Base-by-base conservation (phyloP, 768 basidiomycete genomes). In the Mycena olivaceomarginata region DNA sequence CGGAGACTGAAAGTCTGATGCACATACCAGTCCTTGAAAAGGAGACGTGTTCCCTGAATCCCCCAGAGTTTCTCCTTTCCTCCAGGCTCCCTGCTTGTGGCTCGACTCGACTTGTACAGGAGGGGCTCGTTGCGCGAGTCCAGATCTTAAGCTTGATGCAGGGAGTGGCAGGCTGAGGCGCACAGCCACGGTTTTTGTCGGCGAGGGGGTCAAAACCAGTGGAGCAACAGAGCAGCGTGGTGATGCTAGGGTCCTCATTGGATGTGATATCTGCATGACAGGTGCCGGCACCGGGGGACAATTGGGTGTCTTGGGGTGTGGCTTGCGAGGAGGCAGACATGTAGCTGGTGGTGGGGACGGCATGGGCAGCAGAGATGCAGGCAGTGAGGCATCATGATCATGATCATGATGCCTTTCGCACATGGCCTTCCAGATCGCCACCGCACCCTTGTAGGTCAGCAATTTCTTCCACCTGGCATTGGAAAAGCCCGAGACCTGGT, bases 21-120 rank as follows among this genome's bases (percentile, higher is more conserved):
- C 1, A 41, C 71, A 0, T 12, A 72, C 71, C 71, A 7, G 48
- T 39, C 51, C 25, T 72, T 51, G 10, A 72, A 72, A 0, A 65
- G 10, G 4, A 40, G 25, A 3, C 16, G 5, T 1, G n/a, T 18
- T 4, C 71, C 71, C 20, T 41, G 39, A 11, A 72, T 11, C 1
- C 63, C 71, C 48, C 63, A 72, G 40, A 3, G 8, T 10, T 12
- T 72, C 71, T 6, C 71, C 71, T 0, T 15, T 37, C 16, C 22
- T 31, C 71, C 71, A 72, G 10, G 2, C 31, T 6, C 67, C 67
- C 9, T 1, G 37, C 9, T 11, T 12, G 5, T 18, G 13, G 7
- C 10, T 0, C 37, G 70, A 45, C 10, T 16, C 18, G 0, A 39
- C 37, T 7, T 63, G 60, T 7, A 63, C 37, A 2, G n/a, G 20